Conservation (phyloP, 306 rosid genomes). For the Corylus americana region DNA sequence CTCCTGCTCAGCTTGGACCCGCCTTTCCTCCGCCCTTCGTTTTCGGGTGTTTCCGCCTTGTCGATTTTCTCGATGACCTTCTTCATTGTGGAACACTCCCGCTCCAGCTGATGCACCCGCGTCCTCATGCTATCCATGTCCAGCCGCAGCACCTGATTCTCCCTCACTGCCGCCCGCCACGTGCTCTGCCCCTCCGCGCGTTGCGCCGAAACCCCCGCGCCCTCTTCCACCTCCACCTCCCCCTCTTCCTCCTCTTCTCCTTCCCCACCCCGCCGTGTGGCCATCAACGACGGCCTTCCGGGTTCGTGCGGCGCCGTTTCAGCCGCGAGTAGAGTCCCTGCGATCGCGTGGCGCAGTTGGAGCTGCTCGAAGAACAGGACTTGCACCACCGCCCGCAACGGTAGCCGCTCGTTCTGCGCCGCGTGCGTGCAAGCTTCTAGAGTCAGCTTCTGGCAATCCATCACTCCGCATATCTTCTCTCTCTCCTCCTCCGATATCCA, state of each 20-base stretch:
- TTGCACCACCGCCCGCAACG: slow-evolving; percentile 82
- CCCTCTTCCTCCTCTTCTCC: slow-evolving; percentile 19
- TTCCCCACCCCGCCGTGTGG: slow-evolving; percentile 23
- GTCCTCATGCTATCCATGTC: slow-evolving; percentile 99
- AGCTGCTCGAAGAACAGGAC: slow-evolving; percentile 97
- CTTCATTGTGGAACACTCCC: slow-evolving; percentile 91
- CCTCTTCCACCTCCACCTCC: slow-evolving; percentile 26
- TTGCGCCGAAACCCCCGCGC: slow-evolving; percentile 11
- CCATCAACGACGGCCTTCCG: slow-evolving; percentile 44
- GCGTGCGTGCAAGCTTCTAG: slow-evolving; percentile 98
- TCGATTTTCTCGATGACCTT: slow-evolving; percentile 73
- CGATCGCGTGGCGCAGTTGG: slow-evolving; percentile 92
- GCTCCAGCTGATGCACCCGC: slow-evolving; percentile 93
- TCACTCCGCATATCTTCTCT: slow-evolving; percentile 68
- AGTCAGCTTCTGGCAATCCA: slow-evolving; percentile 84
- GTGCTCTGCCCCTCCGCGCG: slow-evolving; percentile 40
- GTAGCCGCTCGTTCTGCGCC: slow-evolving; percentile 96
- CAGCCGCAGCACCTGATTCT: slow-evolving; percentile 92
- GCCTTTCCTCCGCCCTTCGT: slow-evolving; percentile 38
- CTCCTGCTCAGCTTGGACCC: slow-evolving; percentile 48
- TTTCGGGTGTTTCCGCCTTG: slow-evolving; percentile 31
- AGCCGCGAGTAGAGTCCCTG: slow-evolving; percentile 67
- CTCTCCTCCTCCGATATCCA: slow-evolving; percentile 70
- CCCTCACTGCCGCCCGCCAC: slow-evolving; percentile 82
- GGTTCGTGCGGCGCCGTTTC: slow-evolving; percentile 44